Conservation (phyloP, 257 asterid genomes). For the Voacanga thouarsii region DNA sequence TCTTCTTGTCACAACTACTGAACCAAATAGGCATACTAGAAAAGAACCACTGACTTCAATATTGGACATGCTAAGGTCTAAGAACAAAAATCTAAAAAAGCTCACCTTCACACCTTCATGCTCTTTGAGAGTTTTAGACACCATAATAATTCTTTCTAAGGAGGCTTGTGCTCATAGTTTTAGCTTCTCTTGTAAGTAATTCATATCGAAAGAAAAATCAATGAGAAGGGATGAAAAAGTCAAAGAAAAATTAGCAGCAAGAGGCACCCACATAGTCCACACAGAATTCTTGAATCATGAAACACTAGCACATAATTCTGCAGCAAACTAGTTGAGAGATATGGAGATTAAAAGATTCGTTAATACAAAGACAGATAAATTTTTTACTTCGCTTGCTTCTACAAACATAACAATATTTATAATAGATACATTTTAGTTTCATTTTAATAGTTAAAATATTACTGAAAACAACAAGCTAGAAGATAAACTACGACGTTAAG, state of each 20-base stretch:
- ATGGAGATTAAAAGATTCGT: background rate
- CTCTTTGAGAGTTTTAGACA: conserved; percentile 58
- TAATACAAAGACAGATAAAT: too few relatives aligned
- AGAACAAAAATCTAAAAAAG: conserved; percentile 14
- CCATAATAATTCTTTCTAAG: conserved; percentile 69
- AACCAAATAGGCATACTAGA: background rate
- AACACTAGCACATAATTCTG: background rate
- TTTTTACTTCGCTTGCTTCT: background rate
- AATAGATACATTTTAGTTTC: background rate
- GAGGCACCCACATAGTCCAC: background rate
- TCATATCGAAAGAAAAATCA: background rate
- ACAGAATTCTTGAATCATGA: background rate
- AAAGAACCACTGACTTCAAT: background rate
- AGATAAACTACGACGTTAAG: background rate
- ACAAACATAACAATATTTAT: background rate
- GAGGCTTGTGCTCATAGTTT: conserved; percentile 89
- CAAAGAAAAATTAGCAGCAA: background rate
- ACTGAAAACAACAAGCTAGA: background rate
- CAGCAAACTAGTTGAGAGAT: background rate
- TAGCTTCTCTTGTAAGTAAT: conserved; percentile 70
- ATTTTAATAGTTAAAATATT: background rate
- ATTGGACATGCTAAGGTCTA: background rate
- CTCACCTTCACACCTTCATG: conserved; percentile 77
- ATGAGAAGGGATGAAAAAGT: background rate
- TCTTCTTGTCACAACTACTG: background rate